A percentile compares a stretch with the other conserved stretches of the same genome.
These are phyloP conservation scores for Citrus australasica DNA, from an alignment of 345 rosid species.

Conservation along the genomic window DNA sequence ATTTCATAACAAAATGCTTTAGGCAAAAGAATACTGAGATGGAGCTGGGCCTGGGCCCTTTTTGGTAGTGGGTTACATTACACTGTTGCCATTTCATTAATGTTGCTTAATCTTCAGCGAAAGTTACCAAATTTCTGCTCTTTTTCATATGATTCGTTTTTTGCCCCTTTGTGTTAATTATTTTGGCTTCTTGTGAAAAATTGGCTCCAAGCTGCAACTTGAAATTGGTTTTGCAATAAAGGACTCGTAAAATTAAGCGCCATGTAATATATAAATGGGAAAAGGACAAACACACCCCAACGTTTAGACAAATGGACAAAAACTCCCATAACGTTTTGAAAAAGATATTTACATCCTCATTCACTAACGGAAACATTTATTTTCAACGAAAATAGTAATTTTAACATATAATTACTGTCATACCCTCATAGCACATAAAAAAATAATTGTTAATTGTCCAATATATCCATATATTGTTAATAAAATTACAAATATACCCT, in stretches of 20 bases:
- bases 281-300: no score
- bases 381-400: no score
- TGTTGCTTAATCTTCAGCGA: neutral
- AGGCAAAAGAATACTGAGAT: neutral
- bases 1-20: neutral
- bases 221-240: slow-evolving; percentile 35
- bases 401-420: no score
- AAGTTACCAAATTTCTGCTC: neutral
- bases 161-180: neutral
- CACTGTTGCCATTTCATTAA: neutral
- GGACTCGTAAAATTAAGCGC: slow-evolving; percentile 57
- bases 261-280: slow-evolving; percentile 27
- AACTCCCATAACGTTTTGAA: no score
- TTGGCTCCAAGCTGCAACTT: slow-evolving; percentile 44
- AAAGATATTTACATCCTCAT: accelerated
- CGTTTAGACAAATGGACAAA: accelerated
- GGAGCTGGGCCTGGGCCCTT: neutral
- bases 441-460: no score
- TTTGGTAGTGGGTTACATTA: neutral
- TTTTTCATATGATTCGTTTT: neutral
- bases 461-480: no score
- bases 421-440: no score
- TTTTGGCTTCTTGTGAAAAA: slow-evolving; percentile 5
- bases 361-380: no score
- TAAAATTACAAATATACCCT: no score